Base-by-base conservation (phyloP, 441 rosid species). In the Populus hybrid region DNA sequence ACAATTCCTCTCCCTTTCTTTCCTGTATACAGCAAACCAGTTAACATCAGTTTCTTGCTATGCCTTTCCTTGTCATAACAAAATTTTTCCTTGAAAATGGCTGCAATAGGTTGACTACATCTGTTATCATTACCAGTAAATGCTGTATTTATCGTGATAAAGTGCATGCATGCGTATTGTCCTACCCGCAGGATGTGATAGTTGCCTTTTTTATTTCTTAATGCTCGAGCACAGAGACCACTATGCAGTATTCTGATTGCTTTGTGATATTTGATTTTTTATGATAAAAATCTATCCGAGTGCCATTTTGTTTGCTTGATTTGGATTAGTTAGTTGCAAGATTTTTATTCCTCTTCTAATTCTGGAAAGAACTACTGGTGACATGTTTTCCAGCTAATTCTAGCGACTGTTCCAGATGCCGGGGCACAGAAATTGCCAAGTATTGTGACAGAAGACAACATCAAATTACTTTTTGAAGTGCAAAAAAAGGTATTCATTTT, bases 381-480 rank as follows among this genome's bases (percentile, higher is more conserved):
- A 59, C 76, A 71, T 23, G 67, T 74, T 82, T 80, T 85, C 79
- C 93, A 97, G 99, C 88, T 97, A 72, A 88, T 94, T 82, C 61
- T 97, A 86, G 97, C 95, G 64, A 94, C 99, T 77, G 69, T 85
- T 89, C 94, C 97, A 74, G 86, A 72, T 81, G 76, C 86, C 34
- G 67, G 74, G 72, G 84, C 84, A 35, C 92, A 82, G 21, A 90
- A 88, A 74, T 78, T 83, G 30, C 91, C 97, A 7, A 91, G 88
- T 79, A 94, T 97, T 85, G 81, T 97, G 88, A 92, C 99, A 8
- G 95, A 94, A 50, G 86, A 86, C 64, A 97, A 91, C 82, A 90
- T 97, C 74, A 92, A 93, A 89, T 86, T 97, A 82, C 95, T 94
- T 77, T 97, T 97, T 79, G 95, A 97, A 68, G 86, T 97, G 81